Base-by-base conservation (phyloP, 805 yeast genomes). In the Nakazawaea wyomingensis region DNA sequence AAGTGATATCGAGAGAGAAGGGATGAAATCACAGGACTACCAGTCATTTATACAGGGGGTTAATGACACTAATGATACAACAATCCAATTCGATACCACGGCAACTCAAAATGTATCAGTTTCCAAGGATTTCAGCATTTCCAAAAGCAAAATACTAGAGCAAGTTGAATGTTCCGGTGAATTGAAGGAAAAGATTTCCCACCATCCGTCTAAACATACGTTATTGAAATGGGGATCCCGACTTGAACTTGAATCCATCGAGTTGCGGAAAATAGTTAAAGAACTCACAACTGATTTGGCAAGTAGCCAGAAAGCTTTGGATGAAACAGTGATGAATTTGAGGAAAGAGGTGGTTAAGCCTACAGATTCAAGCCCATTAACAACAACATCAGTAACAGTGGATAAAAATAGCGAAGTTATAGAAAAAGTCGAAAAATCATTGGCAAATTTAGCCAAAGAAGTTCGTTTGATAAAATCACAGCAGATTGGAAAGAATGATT, bases 151-250 rank as follows among this genome's bases (percentile, higher is more conserved):
- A 7, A 10, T 24, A 29, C n/a, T 6, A 10, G 32, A 29, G 3
- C 27, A n/a, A n/a, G n/a, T 29, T 29, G 32, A 29, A 2, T 29
- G 16, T 6, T 29, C n/a, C 1, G 6, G 16, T 29, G 32, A 11
- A n/a, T 14, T 29, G 7, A 6, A 9, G 27, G 11, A 24, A 9
- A 11, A 3, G 8, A 11, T 3, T 9, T 24, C 27, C 11, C 27
- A 24, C 11, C 64, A 58, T 37, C 59, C 55, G 49, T 71, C 59
- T 57, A 65, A 24, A 40, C 19, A 4, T 17, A 57, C n/a, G 34
- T 59, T 56, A 26, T 55, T 66, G 9, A 57, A 58, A 49, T 75
- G 80, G 80, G 79, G 79, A 0, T 66, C 73, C 4, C 64, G 68
- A 28, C 51, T 76, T 16, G 81, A 76, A 48, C 46, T 74, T 40